Percentiles rank a stretch among this genome's conserved stretches.
phyloP scores from a whole-genome alignment of 768 basidiomycete genomes.

The Agaricus sinodeliciosus region DNA sequence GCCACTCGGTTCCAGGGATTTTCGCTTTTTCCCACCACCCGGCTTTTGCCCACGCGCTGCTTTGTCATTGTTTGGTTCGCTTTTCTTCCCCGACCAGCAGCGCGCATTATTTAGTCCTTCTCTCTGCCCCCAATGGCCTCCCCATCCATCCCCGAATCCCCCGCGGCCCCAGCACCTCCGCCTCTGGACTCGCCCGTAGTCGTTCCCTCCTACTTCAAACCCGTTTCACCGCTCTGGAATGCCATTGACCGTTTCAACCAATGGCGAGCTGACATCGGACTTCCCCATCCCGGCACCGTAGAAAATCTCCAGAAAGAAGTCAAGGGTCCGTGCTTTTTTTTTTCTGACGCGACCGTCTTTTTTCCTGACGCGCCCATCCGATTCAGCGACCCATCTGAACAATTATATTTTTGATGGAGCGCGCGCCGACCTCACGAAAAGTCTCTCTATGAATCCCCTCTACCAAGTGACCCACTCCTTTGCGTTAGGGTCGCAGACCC shows the following conservation, averaged over 20 bases:
- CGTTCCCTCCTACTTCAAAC: slow-evolving; percentile 32
- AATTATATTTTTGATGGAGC: slow-evolving; percentile 98
- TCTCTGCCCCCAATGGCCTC: slow-evolving; percentile 33
- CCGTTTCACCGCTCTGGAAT: slow-evolving; percentile 55
- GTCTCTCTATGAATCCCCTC: slow-evolving; percentile 85
- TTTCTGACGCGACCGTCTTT: neutral
- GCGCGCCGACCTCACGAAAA: slow-evolving; percentile 92
- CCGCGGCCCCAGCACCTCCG: slow-evolving; percentile 27
- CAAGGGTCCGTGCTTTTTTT: slow-evolving; percentile 58
- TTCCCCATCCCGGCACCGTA: slow-evolving; percentile 88
- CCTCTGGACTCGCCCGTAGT: slow-evolving; percentile 28
- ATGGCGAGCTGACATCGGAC: slow-evolving; percentile 76
- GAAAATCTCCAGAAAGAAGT: slow-evolving; percentile 94
- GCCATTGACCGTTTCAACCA: slow-evolving; percentile 67
- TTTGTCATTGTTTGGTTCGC: slow-evolving; percentile 30
- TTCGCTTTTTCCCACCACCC: neutral
- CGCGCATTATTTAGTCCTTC: slow-evolving; percentile 17
- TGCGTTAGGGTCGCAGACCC: slow-evolving; percentile 79
- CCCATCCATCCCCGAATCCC: slow-evolving; percentile 34
- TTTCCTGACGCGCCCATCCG: slow-evolving; percentile 5
- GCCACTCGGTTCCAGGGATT: too few species aligned
- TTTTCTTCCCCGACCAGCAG: slow-evolving; percentile 25
- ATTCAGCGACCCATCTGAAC: slow-evolving; percentile 77
- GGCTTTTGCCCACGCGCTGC: neutral
- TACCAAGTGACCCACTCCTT: slow-evolving; percentile 99